phyloP scores from a whole-genome alignment of 148 eudicot genomes.

The Rhododendron mucronatum region DNA sequence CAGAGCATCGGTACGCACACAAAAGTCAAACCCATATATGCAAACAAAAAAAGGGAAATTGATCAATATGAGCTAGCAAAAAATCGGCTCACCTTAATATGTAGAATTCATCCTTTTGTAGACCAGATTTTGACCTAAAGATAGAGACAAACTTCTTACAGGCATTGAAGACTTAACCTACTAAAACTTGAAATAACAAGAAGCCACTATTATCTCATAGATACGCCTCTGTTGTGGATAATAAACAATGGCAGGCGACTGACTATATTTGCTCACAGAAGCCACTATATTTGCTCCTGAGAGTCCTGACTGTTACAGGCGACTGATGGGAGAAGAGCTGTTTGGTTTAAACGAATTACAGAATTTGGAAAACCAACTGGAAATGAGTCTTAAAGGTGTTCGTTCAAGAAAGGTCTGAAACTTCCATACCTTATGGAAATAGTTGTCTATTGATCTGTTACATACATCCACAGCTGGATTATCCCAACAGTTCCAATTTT shows the following conservation, averaged over 20 bases:
- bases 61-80: not conserved
- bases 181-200: not conserved
- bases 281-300: not conserved
- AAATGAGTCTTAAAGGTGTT: conserved; percentile 49
- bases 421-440: not conserved
- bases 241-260: not conserved
- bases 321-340: conserved; percentile 68
- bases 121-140: not conserved
- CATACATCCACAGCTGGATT: not conserved
- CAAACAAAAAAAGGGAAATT: not conserved
- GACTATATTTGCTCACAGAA: not conserved
- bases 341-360: conserved; percentile 57
- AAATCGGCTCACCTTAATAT: not conserved
- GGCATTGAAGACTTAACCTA: not conserved
- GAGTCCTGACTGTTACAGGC: conserved; percentile 36
- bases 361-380: conserved; percentile 61
- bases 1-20: no score
- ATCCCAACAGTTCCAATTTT: conserved; percentile 3
- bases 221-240: not conserved
- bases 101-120: not conserved
- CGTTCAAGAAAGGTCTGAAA: conserved; percentile 62
- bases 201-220: not conserved
- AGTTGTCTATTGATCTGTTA: not conserved
- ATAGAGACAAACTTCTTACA: not conserved
- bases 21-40: not conserved